These are phyloP conservation scores for Russula dissimulans DNA, from an alignment of 768 basidiomycete genomes.

Conservation along the genomic window DNA sequence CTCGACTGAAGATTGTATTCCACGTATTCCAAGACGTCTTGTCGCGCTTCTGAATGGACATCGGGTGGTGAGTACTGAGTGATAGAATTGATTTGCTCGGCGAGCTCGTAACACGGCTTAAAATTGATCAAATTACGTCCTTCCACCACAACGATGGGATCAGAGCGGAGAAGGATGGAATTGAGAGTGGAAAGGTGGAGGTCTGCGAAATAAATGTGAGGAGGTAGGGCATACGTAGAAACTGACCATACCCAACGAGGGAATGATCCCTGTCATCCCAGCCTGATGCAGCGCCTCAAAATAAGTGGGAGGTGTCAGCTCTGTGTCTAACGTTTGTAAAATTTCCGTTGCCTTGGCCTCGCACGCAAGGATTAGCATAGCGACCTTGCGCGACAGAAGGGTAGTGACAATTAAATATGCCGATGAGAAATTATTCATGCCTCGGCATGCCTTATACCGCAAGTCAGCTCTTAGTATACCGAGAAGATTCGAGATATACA, in stretches of 20 bases:
- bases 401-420: background rate
- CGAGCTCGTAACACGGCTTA: background rate
- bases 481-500: background rate
- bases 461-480: background rate
- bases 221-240: background rate
- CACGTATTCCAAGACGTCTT: background rate
- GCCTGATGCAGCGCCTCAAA: background rate
- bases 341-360: background rate
- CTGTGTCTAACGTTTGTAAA: background rate
- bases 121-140: constrained; percentile 6
- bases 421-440: constrained; percentile 3
- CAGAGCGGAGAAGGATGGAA: background rate
- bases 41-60: background rate
- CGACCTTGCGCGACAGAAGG: background rate
- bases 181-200: background rate
- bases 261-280: background rate
- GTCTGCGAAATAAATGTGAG: background rate
- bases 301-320: background rate
- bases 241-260: constrained; percentile 1
- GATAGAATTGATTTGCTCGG: constrained; percentile 4
- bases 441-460: background rate
- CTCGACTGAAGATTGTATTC: constrained; percentile 2
- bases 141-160: background rate
- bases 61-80: background rate
- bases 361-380: background rate